Conservation (phyloP, 306 rosid genomes). For the Ormosia emarginata region DNA sequence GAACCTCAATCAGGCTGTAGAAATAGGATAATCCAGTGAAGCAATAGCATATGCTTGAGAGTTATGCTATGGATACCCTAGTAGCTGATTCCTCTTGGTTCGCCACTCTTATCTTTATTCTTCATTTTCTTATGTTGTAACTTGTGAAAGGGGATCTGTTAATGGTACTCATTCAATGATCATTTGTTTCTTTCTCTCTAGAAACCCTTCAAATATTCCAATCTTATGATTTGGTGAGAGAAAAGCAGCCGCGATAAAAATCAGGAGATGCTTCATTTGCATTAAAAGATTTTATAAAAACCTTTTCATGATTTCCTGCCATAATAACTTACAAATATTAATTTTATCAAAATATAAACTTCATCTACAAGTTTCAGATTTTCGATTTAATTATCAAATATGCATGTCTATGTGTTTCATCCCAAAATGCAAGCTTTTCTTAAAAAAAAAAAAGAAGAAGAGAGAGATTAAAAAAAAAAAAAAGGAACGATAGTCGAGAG, state of each 20-base stretch:
- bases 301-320: too few relatives aligned
- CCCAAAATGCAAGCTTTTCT: not conserved
- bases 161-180: not conserved
- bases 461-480: too few relatives aligned
- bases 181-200: not conserved
- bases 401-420: not conserved
- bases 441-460: not conserved
- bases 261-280: not conserved
- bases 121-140: not conserved
- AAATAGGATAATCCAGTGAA: not conserved
- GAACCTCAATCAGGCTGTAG: not conserved
- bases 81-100: not conserved
- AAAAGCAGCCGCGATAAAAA: not conserved
- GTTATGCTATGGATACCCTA: slow-evolving; percentile 22
- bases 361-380: not conserved
- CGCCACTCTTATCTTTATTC: not conserved
- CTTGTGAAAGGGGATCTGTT: not conserved
- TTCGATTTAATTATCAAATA: not conserved
- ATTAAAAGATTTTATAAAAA: not conserved
- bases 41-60: not conserved
- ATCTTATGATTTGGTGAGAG: slow-evolving; percentile 1
- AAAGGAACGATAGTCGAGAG: not conserved
- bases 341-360: too few relatives aligned
- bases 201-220: not conserved
- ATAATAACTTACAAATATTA: too few relatives aligned